Base-by-base conservation (phyloP, 2,329 filamentous ascomycete species). In the Diplodia mutila region DNA sequence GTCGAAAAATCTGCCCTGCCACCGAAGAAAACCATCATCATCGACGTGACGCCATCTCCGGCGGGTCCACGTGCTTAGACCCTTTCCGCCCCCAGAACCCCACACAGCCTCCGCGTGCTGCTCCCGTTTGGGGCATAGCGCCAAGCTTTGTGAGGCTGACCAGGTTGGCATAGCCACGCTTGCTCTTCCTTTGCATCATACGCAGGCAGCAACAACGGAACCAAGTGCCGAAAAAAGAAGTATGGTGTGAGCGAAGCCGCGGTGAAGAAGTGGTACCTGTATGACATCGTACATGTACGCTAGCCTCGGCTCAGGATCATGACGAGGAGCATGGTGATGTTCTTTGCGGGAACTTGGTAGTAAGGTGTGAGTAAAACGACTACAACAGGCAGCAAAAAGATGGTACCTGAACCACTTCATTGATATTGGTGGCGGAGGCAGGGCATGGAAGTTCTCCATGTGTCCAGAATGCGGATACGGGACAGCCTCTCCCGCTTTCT, bases 21-120 rank as follows among this genome's bases (percentile, higher is more conserved):
- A 27, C 23, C 32, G 32, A 34, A 34, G 32, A 34, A 34, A 8
- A 0, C n/a, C n/a, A 46, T n/a, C 16, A 12, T 42, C 16, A 42
- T 7, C 42, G 42, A 18, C 18, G n/a, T 46, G 23, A 25, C 49
- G 27, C 49, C 49, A 52, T 29, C 48, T 14, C 27, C 14, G 9
- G 11, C 14, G 1, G 11, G 16, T 29, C 49, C 49, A 52, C 49
- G 49, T 52, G 49, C 49, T 29, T 4, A 25, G 49, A 52, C 14
- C 49, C 49, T 29, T 18, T 16, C 42, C 42, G 42, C 42, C 42
- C 42, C 42, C 42, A 46, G 32, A 7, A 46, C 49, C 12, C 12
- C 49, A 52, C 49, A 52, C 49, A 52, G 49, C 49, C 49, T 46
- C n/a, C 42, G 42, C n/a, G 42, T 46, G 42, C 42, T 46, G 42